These are phyloP conservation scores for Eimeria acervulina DNA, from an alignment of 169 alveolate species.

Conservation along the genomic window DNA sequence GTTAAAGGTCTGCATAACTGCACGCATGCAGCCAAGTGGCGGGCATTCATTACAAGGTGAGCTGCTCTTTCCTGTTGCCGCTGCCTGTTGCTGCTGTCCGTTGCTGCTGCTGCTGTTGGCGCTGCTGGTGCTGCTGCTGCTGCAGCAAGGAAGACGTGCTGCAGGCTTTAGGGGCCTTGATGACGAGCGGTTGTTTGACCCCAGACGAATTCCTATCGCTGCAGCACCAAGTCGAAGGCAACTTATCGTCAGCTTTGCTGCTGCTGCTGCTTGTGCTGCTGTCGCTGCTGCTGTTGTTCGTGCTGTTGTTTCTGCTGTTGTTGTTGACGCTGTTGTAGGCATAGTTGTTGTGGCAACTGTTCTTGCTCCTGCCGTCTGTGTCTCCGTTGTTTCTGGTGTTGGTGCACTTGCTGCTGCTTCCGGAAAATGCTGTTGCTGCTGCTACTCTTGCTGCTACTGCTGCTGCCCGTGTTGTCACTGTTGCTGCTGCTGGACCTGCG, in stretches of 20 bases:
- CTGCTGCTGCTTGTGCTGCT: not conserved
- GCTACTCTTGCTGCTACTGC: not conserved
- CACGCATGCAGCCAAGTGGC: not conserved
- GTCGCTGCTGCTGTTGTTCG: not conserved
- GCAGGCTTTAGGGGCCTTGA: not conserved
- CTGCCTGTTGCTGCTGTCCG: not conserved
- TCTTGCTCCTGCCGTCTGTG: not conserved
- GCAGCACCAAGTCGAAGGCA: not conserved
- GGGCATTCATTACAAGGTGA: not conserved
- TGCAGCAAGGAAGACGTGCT: not conserved
- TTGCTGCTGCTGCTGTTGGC: not conserved
- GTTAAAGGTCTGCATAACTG: no score
- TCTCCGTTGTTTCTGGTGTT: not conserved
- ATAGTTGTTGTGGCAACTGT: not conserved
- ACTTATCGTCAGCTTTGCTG: not conserved
- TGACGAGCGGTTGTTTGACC: not conserved
- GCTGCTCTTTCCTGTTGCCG: not conserved
- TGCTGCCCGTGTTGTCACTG: not conserved
- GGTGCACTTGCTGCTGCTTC: not conserved
- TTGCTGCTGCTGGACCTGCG: not conserved
- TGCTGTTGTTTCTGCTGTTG: not conserved
- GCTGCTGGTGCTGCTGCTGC: not conserved
- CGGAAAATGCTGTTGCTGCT: not conserved
- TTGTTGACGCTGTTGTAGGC: not conserved
- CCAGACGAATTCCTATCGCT: not conserved